These are phyloP conservation scores for Pichia sp. DNA, from an alignment of 1,139 yeast genomes.

Conservation along the genomic window DNA sequence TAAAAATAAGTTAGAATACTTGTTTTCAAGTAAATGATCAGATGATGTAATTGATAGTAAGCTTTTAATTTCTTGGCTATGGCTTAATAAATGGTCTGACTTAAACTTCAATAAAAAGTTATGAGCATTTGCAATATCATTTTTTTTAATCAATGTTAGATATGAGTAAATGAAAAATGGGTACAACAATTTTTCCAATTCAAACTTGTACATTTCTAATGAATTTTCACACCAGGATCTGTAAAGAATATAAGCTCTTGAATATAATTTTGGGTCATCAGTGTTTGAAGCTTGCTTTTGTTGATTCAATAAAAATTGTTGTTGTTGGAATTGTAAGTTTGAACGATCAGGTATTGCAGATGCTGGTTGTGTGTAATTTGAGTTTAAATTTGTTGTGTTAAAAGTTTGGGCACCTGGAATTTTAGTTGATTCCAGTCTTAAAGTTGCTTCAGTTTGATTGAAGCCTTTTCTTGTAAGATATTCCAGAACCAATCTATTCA, in stretches of 20 bases:
- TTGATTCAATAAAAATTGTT: slow-evolving; percentile 30
- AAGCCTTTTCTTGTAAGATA: slow-evolving; percentile 91
- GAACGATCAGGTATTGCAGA: slow-evolving; percentile 25
- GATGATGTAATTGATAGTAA: slow-evolving; percentile 70
- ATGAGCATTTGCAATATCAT: slow-evolving; percentile 56
- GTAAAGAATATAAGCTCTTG: slow-evolving; percentile 71
- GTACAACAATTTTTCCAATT: slow-evolving; percentile 71
- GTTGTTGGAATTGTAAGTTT: slow-evolving; percentile 27
- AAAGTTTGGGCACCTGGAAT: slow-evolving; percentile 57
- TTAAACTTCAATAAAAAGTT: slow-evolving; percentile 69
- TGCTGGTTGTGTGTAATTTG: slow-evolving; percentile 39
- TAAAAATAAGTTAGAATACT: slow-evolving; percentile 68
- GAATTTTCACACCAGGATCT: slow-evolving; percentile 90
- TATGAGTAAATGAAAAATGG: slow-evolving; percentile 90
- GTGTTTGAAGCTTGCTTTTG: slow-evolving; percentile 30
- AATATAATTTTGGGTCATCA: slow-evolving; percentile 64
- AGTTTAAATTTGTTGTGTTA: slow-evolving; percentile 38
- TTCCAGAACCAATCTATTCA: slow-evolving; percentile 68
- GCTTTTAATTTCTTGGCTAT: slow-evolving; percentile 68
- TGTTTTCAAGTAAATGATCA: slow-evolving; percentile 79
- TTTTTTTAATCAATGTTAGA: slow-evolving; percentile 66
- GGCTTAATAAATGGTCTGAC: slow-evolving; percentile 67
- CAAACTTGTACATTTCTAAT: slow-evolving; percentile 86
- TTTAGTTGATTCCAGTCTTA: slow-evolving; percentile 80
- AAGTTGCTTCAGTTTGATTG: slow-evolving; percentile 88